Conservation (phyloP, 345 rosid genomes). For the Arabidopsis thaliana region TAIR10.1 NC_003074.8:5167501-5168000, state of each 20-base stretch:
- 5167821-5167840: conserved; percentile 71
- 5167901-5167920: conserved; percentile 28
- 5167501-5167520: conserved; percentile 96
- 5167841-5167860: conserved; percentile 18
- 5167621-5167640: conserved; percentile 71
- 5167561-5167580: conserved; percentile 86
- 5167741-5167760: conserved; percentile 89
- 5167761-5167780: conserved; percentile 95
- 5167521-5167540: conserved; percentile 93
- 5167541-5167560: conserved; percentile 91
- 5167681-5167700: conserved; percentile 95
- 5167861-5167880: not conserved
- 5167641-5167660: conserved; percentile 68
- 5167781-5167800: conserved; percentile 99
- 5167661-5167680: conserved; percentile 84
- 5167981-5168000: conserved; percentile 93
- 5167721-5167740: conserved; percentile 99
- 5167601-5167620: conserved; percentile 82
- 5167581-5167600: conserved; percentile 96
- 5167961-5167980: conserved; percentile 86
- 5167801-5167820: conserved; percentile 97
- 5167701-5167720: conserved; percentile 98
- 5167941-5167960: conserved; percentile 68
- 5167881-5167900: conserved; percentile 15
- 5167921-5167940: conserved; percentile 74